Evolutionary conservation across 129 eudicot genomes (phyloP).

Genomic region (Flaveria sonorensis): DNA sequence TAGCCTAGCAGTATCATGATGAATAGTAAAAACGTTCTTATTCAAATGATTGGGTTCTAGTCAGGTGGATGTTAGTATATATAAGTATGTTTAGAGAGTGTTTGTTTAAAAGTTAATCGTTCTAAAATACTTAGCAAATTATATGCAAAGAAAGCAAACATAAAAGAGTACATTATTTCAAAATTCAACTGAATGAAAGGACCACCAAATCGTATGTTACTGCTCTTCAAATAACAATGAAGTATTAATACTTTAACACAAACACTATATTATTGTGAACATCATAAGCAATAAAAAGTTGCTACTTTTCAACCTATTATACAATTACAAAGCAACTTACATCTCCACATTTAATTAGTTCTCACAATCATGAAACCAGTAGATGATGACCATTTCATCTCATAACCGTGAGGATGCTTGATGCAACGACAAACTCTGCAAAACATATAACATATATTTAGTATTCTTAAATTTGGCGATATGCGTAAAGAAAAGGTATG

Average conservation of each 20-base stretch:
- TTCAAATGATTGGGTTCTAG: no score
- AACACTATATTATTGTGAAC: slow-evolving; percentile 1
- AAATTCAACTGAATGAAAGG: background rate
- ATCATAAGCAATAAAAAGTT: slow-evolving; percentile 3
- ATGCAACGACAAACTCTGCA: slow-evolving; percentile 55
- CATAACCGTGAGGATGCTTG: slow-evolving; percentile 58
- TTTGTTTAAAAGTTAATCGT: no score
- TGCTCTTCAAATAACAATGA: background rate
- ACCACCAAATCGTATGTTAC: background rate
- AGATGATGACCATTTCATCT: slow-evolving; percentile 20
- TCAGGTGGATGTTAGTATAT: no score
- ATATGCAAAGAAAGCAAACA: background rate
- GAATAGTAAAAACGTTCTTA: no score
- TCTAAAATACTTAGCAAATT: background rate
- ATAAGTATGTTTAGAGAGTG: no score
- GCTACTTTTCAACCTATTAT: background rate
- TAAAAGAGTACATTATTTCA: background rate
- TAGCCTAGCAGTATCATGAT: no score
- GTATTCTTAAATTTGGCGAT: no score
- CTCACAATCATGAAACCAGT: background rate
- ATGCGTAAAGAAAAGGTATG: background rate
- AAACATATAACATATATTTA: slow-evolving; percentile 5
- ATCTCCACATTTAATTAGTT: slow-evolving; percentile 7
- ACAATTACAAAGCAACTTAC: slow-evolving; percentile 4
- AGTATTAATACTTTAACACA: background rate